Percentiles rank a stretch among this genome's conserved stretches.
These are phyloP conservation scores for Eustoma russellianum DNA, from an alignment of 257 asterid species.

Conservation along the genomic window DNA sequence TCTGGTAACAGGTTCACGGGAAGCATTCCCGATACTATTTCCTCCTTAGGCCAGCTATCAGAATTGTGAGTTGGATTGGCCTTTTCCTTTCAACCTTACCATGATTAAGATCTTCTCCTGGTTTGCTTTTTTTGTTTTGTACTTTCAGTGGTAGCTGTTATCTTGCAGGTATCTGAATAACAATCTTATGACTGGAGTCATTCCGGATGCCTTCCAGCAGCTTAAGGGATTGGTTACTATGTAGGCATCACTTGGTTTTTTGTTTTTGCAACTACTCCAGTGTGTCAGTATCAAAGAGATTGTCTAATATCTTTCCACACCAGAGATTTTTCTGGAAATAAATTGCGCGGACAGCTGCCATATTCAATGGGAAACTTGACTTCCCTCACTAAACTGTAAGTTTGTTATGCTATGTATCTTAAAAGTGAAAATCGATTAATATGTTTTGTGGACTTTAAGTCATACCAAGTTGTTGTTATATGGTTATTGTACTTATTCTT, in stretches of 20 bases:
- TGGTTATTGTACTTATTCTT: too few species aligned
- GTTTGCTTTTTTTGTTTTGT: background rate
- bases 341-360: slow-evolving; percentile 63
- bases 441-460: background rate
- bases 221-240: slow-evolving; percentile 41
- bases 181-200: slow-evolving; percentile 59
- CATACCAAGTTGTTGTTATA: background rate
- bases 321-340: slow-evolving; percentile 82
- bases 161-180: slow-evolving; percentile 45
- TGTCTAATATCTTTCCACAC: slow-evolving; percentile 4
- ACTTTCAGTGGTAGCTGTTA: slow-evolving; percentile 10
- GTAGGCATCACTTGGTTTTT: slow-evolving; percentile 24
- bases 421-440: background rate
- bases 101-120: background rate
- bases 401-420: slow-evolving; percentile 7
- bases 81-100: background rate
- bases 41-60: slow-evolving; percentile 46
- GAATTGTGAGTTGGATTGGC: slow-evolving; percentile 46
- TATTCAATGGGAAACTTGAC: slow-evolving; percentile 64
- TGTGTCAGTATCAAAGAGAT: background rate
- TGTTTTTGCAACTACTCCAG: background rate
- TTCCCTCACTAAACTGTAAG: slow-evolving; percentile 65
- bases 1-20: slow-evolving; percentile 68
- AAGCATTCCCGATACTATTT: slow-evolving; percentile 44
- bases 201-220: slow-evolving; percentile 69